Evolutionary conservation across 1,284 basidiomycete genomes (phyloP).

Genomic region (Xerocomus amazonicus): DNA sequence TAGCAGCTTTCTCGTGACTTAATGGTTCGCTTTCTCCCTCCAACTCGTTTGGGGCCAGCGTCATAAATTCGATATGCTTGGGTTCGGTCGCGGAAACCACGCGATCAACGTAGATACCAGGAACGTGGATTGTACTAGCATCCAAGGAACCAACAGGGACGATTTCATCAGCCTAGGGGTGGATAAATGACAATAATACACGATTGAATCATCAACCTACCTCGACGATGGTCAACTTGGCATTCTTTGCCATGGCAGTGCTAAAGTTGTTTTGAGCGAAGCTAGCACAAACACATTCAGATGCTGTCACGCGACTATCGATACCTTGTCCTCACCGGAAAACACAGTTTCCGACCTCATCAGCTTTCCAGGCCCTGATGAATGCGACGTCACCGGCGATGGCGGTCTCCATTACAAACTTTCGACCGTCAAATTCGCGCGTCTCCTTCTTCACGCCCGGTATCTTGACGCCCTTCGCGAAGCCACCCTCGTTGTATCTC

Average conservation of each 20-base stretch:
- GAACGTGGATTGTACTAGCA: slow-evolving; percentile 82
- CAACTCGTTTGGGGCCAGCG: slow-evolving; percentile 49
- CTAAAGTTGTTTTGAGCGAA: slow-evolving; percentile 91
- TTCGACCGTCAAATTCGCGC: slow-evolving; percentile 76
- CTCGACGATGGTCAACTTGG: slow-evolving; percentile 90
- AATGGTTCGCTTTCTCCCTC: slow-evolving; percentile 28
- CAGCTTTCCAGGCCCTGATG: slow-evolving; percentile 92
- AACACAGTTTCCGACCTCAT: slow-evolving; percentile 84
- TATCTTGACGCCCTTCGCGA: slow-evolving; percentile 60
- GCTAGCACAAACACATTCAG: slow-evolving; percentile 36
- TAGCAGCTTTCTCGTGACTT: slow-evolving; percentile 51
- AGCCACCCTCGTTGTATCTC: slow-evolving; percentile 67
- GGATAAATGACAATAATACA: slow-evolving; percentile 2
- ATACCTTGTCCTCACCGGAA: slow-evolving; percentile 53
- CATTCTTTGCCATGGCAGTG: slow-evolving; percentile 84
- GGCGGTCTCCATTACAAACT: slow-evolving; percentile 85
- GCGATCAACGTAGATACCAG: slow-evolving; percentile 85
- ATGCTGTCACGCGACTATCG: not conserved
- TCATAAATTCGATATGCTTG: slow-evolving; percentile 79
- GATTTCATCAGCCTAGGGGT: slow-evolving; percentile 79
- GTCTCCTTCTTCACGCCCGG: slow-evolving; percentile 78
- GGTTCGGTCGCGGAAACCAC: slow-evolving; percentile 76
- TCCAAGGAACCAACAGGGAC: slow-evolving; percentile 83
- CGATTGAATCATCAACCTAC: slow-evolving; percentile 34
- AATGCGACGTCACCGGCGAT: slow-evolving; percentile 88